A percentile compares a stretch with the other conserved stretches of the same genome.
These are phyloP conservation scores for Allantophomopsis lycopodina DNA, from an alignment of 2,329 filamentous ascomycete genomes.

Conservation along the genomic window DNA sequence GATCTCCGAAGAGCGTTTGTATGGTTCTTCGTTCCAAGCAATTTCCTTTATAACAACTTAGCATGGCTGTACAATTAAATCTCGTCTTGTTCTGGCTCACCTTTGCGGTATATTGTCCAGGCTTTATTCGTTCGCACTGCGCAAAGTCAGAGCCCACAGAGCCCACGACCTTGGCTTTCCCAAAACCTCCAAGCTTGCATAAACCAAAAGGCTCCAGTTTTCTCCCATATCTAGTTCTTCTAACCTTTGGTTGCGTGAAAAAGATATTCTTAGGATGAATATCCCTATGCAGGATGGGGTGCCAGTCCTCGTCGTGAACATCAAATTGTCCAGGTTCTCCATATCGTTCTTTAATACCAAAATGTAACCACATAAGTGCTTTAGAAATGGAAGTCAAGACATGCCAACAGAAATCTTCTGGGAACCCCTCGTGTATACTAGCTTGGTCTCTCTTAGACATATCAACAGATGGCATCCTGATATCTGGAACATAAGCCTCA, in stretches of 20 bases:
- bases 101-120: slow-evolving; percentile 9
- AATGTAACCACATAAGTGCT: slow-evolving; percentile 38
- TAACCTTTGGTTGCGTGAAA: slow-evolving; percentile 30
- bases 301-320: slow-evolving; percentile 27
- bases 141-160: too few relatives aligned
- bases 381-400: slow-evolving; percentile 31
- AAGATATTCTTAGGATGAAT: slow-evolving; percentile 33
- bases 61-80: too few relatives aligned
- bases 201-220: slow-evolving; percentile 31
- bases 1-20: slow-evolving; percentile 9
- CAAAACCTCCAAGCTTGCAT: slow-evolving; percentile 38
- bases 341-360: slow-evolving; percentile 22
- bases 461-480: slow-evolving; percentile 11
- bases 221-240: too few relatives aligned
- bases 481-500: slow-evolving; percentile 10
- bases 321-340: slow-evolving; percentile 1
- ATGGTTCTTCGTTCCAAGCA: slow-evolving; percentile 6
- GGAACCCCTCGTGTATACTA: slow-evolving; percentile 17
- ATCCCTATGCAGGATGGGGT: slow-evolving; percentile 34
- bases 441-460: slow-evolving; percentile 3
- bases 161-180: slow-evolving; percentile 15
- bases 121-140: too few relatives aligned
- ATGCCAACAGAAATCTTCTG: slow-evolving; percentile 42
- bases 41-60: slow-evolving; percentile 9
- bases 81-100: slow-evolving; percentile 4